phyloP scores from a whole-genome alignment of 1,139 yeast genomes.

The Yamadazyma diddensiae region DNA sequence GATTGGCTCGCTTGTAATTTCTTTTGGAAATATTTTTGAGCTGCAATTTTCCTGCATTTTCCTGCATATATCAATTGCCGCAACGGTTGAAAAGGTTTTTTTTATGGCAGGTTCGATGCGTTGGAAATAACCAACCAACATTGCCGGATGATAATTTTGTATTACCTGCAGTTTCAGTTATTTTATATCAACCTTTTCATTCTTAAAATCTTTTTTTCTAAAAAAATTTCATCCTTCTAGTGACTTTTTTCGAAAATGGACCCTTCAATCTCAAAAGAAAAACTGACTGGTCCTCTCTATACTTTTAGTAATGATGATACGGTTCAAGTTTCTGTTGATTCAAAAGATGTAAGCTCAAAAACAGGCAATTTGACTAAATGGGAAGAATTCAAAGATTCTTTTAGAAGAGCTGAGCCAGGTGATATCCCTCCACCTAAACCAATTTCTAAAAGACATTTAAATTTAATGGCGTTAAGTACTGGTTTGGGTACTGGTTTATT shows the following conservation, averaged over 20 bases:
- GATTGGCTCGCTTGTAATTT: neutral
- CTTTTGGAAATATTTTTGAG: neutral
- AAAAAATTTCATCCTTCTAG: neutral
- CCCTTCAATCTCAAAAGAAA: slow-evolving; percentile 6
- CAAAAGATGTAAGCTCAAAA: slow-evolving; percentile 1
- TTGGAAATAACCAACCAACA: neutral
- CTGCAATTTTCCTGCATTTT: neutral
- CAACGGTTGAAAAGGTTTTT: neutral
- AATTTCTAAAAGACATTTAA: slow-evolving; percentile 25
- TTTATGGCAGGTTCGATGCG: neutral
- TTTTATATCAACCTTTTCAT: too few species aligned
- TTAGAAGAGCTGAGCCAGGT: slow-evolving; percentile 16
- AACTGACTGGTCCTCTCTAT: slow-evolving; percentile 3
- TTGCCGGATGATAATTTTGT: neutral
- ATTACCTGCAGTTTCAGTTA: neutral
- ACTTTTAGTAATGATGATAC: slow-evolving; percentile 10
- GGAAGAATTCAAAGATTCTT: slow-evolving; percentile 16
- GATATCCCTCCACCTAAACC: slow-evolving; percentile 17
- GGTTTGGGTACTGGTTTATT: slow-evolving; percentile 39
- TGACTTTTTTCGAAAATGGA: neutral
- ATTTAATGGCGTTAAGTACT: slow-evolving; percentile 32
- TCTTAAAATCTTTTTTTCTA: too few species aligned
- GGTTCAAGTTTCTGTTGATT: slow-evolving; percentile 7
- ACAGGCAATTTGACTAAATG: slow-evolving; percentile 7
- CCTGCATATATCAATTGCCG: slow-evolving; percentile 4